Evolutionary conservation across 331 rosid genomes (phyloP), one percentile per base, ranked within the genome.

Genomic region (Malus hybrid): DNA sequence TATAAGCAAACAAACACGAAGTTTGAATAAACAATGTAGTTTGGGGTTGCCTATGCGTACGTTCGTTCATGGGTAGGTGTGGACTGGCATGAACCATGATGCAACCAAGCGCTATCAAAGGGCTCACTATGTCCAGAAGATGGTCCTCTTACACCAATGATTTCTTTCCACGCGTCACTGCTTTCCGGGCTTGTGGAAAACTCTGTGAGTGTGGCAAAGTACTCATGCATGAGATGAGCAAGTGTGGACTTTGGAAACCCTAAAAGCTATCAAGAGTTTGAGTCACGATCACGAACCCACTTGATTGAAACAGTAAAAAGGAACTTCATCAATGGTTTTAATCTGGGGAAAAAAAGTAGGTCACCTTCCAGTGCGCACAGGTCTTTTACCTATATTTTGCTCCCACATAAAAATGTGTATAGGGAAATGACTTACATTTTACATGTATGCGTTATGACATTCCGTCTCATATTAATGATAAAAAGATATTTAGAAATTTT

Each of bases 51-150:
- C 28, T 19, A 22, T 22, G 71, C 71, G 48, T 42, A 1, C 48
- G 48, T 42, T 42, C 48, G 48, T 42, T 10, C 59, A 34, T 54
- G 82, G 80, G 79, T 69, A 76, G 84, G 82, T 64, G 80, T 77
- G 79, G 75, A 63, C 54, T 34, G 74, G 80, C 82, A 56, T 73
- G 80, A 73, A 57, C 87, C 79, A 73, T 83, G 82, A 73, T 55
- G 82, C 80, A 76, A 72, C 81, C 57, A 44, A 67, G 81, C 52
- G 62, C 57, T 7, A 19, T 44, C 68, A 65, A 57, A n/a, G 70
- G 60, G 50, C 72, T 69, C 80, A 36, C 29, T 16, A 36, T 18
- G 46, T 34, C 34, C 16, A 1, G 7, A 69, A 46, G 18, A 61
- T 61, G 29, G 28, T 7, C 65, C 70, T 29, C 55, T 32, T 31